Percentiles rank a stretch among this genome's conserved stretches.
These are phyloP conservation scores for Solanum chiquidenum DNA, from an alignment of 257 asterid species.

Conservation along the genomic window DNA sequence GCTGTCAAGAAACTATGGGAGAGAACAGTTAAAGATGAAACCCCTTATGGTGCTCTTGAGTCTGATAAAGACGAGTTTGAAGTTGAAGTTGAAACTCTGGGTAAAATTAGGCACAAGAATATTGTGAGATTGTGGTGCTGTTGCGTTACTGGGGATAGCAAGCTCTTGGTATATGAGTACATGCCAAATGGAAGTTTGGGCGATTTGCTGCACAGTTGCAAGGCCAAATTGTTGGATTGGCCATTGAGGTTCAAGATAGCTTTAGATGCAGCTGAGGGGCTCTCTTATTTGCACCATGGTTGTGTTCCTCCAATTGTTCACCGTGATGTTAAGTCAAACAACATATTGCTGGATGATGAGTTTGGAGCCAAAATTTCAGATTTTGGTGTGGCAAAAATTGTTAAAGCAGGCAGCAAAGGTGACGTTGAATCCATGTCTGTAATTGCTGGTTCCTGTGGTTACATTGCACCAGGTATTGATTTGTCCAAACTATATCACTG, in stretches of 20 bases:
- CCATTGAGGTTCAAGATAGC: slow-evolving; percentile 53
- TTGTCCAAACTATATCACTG: neutral
- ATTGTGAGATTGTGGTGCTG: slow-evolving; percentile 72
- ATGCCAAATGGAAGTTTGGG: slow-evolving; percentile 88
- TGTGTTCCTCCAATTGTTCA: slow-evolving; percentile 81
- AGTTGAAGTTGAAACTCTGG: slow-evolving; percentile 66
- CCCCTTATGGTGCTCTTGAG: slow-evolving; percentile 1
- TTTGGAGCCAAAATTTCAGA: slow-evolving; percentile 71
- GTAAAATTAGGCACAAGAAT: slow-evolving; percentile 77
- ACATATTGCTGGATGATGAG: slow-evolving; percentile 48
- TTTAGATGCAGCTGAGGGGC: slow-evolving; percentile 76
- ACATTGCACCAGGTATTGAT: slow-evolving; percentile 85
- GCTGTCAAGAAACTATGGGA: slow-evolving; percentile 67
- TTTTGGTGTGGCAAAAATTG: slow-evolving; percentile 75
- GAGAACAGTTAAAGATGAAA: slow-evolving; percentile 15
- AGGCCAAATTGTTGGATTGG: slow-evolving; percentile 47
- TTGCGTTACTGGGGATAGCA: slow-evolving; percentile 38
- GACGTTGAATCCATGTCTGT: slow-evolving; percentile 51
- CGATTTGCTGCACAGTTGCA: slow-evolving; percentile 47
- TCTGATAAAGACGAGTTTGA: slow-evolving; percentile 37
- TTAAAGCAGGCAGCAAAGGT: slow-evolving; percentile 19
- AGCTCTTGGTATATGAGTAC: slow-evolving; percentile 73
- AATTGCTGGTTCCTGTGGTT: slow-evolving; percentile 80
- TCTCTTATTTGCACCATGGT: slow-evolving; percentile 82
- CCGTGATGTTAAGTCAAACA: slow-evolving; percentile 75